Conservation (phyloP, 2,329 filamentous ascomycete genomes). For the Alternaria ethzedia region DNA sequence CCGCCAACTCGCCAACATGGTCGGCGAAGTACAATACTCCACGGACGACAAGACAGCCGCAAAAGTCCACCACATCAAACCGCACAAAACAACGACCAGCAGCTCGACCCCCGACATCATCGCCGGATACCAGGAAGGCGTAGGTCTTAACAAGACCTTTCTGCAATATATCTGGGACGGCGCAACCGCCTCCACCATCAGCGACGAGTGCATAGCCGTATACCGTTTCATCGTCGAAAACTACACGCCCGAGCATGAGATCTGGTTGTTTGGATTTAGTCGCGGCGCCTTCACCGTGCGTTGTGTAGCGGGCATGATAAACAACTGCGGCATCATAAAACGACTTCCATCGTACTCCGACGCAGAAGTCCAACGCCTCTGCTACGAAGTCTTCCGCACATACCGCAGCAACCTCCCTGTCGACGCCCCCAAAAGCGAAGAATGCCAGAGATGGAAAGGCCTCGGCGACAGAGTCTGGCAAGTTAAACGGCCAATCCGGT, state of each 20-base stretch:
- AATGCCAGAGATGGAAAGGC: constrained; percentile 25
- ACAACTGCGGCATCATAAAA: constrained; percentile 50
- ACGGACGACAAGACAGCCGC: constrained; percentile 16
- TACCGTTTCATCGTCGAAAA: constrained; percentile 47
- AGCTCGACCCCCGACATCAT: constrained; percentile 20
- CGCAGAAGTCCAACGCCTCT: constrained; percentile 30
- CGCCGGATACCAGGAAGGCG: constrained; percentile 47
- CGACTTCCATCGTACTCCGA: constrained; percentile 7
- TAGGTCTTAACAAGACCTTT: constrained; percentile 45
- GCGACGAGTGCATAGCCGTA: constrained; percentile 42
- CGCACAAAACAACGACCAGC: not conserved
- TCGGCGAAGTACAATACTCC: constrained; percentile 33
- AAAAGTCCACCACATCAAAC: constrained; percentile 30
- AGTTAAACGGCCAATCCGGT: constrained; percentile 38
- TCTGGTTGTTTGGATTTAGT: constrained; percentile 56
- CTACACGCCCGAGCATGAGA: constrained; percentile 47
- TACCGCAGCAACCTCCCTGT: constrained; percentile 37
- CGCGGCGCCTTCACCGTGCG: constrained; percentile 55
- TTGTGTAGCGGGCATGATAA: constrained; percentile 53
- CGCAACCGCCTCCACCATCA: constrained; percentile 44
- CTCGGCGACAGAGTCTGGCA: constrained; percentile 34
- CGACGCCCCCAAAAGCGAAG: constrained; percentile 35
- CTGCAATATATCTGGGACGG: constrained; percentile 48
- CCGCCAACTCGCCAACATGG: constrained; percentile 38
- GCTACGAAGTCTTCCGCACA: constrained; percentile 41